A percentile compares a stretch with the other conserved stretches of the same genome.
phyloP scores from a whole-genome alignment of 257 asterid species.

The Lycium ferocissimum region DNA sequence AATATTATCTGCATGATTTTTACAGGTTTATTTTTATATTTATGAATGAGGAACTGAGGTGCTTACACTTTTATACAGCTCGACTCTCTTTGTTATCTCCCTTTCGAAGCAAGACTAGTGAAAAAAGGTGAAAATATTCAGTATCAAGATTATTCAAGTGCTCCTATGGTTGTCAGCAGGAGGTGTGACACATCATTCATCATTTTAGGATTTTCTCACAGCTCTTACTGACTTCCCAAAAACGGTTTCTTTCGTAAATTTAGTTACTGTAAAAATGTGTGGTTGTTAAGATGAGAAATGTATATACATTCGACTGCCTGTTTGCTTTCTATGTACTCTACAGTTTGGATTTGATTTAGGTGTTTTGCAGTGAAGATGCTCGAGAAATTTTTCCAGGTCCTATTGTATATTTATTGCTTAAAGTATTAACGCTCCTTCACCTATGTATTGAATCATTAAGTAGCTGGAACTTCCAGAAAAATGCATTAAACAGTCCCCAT shows the following conservation, averaged over 20 bases:
- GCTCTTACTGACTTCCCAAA: constrained; percentile 9
- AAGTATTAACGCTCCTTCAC: neutral
- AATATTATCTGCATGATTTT: neutral
- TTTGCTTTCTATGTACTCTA: constrained; percentile 2
- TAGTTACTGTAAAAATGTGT: constrained; percentile 19
- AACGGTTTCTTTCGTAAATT: neutral
- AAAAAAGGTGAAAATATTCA: constrained; percentile 61
- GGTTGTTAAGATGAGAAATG: constrained; percentile 23
- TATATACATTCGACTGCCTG: constrained; percentile 18
- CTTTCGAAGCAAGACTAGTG: constrained; percentile 74
- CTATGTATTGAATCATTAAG: neutral
- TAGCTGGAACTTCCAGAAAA: neutral
- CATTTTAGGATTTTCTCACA: neutral
- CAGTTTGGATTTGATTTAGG: constrained; percentile 22
- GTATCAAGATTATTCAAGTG: constrained; percentile 20
- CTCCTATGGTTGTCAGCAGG: neutral
- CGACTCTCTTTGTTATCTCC: constrained; percentile 80
- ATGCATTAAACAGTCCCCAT: neutral
- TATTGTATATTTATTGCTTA: constrained; percentile 8
- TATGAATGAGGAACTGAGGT: neutral
- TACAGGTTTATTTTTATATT: neutral
- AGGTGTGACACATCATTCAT: constrained; percentile 12
- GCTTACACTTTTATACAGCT: constrained; percentile 53
- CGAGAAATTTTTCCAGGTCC: neutral
- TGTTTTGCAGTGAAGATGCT: constrained; percentile 16